Base-by-base conservation (phyloP, 306 rosid genomes). In the Castanea mollissima region DNA sequence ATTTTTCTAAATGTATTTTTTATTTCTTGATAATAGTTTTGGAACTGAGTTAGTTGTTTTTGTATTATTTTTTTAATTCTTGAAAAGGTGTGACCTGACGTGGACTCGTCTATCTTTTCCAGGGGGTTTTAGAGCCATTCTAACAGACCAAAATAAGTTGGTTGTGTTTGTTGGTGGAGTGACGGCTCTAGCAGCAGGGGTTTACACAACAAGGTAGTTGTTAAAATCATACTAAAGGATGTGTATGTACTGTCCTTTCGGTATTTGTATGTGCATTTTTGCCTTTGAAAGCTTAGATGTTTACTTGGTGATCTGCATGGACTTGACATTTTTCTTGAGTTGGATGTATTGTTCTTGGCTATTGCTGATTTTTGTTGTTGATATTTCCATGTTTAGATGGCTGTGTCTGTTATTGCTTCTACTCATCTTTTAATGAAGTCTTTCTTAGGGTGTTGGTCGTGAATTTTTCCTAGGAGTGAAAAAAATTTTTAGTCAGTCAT, bases 121-220 rank as follows among this genome's bases (percentile, higher is more conserved):
- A 96, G 99, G 99, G 85, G 99, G 99, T 4, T 81, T 96, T 55
- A 91, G 73, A 87, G 97, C 94, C 81, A 95, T 95, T 86, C 88
- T 95, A 72, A 95, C 98, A 1, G 99, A 95, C 87, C 99, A 95
- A 91, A 93, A 91, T 88, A 95, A 95, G 87, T 83, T 95, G 83
- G 97, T 95, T 63, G 98, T 93, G 32, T 96, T 94, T 74, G 99
- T 96, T 74, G 99, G 98, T 81, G 98, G 99, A 82, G 87, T 91
- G 81, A 96, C 98, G 64, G 98, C 99, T 81, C 83, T 93, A 57
- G 99, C 99, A 51, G 99, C 99, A 11, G 99, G 99, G 12, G 77
- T 96, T 75, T 96, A 96, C 86, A 93, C 99, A 64, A 96, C 99
- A 19, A 96, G 99, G 99, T 96, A 73, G 23, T 23, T 71, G 27